phyloP scores from a whole-genome alignment of 352 stramenopile genomes.

The Phytopythium chamaehyphon region DNA sequence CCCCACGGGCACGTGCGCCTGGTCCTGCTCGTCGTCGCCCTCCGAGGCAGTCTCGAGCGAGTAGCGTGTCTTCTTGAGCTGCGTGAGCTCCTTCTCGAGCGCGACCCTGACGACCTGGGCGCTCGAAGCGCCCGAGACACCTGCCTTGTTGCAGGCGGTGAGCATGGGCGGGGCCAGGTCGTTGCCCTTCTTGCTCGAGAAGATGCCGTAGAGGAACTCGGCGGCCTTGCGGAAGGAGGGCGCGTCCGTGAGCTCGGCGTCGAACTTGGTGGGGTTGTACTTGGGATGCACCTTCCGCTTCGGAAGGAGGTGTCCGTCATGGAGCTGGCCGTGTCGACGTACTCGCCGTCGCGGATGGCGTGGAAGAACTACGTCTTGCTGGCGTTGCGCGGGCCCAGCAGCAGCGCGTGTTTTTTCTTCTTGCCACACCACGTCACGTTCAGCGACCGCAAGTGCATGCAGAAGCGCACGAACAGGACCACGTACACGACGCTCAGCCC shows the following conservation, averaged over 20 bases:
- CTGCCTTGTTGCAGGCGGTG: slow-evolving; percentile 84
- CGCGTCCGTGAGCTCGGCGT: slow-evolving; percentile 55
- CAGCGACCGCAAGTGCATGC: slow-evolving; percentile 62
- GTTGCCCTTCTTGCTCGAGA: slow-evolving; percentile 81
- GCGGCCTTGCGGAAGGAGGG: slow-evolving; percentile 72
- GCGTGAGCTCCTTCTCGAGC: slow-evolving; percentile 79
- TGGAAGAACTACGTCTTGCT: slow-evolving; percentile 87
- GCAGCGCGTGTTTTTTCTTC: slow-evolving; percentile 65
- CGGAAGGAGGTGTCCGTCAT: slow-evolving; percentile 77
- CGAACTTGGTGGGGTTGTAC: slow-evolving; percentile 70
- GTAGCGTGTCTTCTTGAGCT: slow-evolving; percentile 84
- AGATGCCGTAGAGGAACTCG: slow-evolving; percentile 87
- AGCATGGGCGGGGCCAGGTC: slow-evolving; percentile 64
- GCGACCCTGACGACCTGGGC: slow-evolving; percentile 46
- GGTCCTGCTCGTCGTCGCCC: slow-evolving; percentile 69
- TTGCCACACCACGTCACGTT: slow-evolving; percentile 64
- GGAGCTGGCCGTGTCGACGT: slow-evolving; percentile 76
- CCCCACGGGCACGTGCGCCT: slow-evolving; percentile 64
- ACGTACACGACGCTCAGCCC: slow-evolving; percentile 44
- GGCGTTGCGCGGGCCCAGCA: slow-evolving; percentile 60
- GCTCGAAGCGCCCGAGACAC: slow-evolving; percentile 36
- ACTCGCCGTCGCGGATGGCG: slow-evolving; percentile 56
- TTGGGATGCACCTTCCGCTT: slow-evolving; percentile 60
- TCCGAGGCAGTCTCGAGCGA: slow-evolving; percentile 84
- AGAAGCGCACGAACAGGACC: slow-evolving; percentile 51